These are phyloP conservation scores for Thraustochytrium sp. DNA, from an alignment of 352 stramenopile species.

Conservation along the genomic window DNA sequence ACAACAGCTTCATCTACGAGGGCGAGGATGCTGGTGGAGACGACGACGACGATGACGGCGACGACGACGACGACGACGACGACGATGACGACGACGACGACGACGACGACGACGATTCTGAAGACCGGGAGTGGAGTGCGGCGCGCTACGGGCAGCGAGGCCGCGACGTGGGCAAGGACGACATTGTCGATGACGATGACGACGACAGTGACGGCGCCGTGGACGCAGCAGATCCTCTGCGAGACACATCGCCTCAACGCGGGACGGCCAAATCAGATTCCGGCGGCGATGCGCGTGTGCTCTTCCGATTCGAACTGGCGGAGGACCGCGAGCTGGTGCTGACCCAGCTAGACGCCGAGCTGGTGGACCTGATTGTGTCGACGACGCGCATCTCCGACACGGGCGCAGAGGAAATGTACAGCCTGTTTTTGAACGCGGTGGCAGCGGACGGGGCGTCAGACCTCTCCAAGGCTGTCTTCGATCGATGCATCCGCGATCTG, in stretches of 20 bases:
- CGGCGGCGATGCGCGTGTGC: not conserved
- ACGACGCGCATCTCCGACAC: conserved; percentile 2
- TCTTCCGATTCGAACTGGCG: not conserved
- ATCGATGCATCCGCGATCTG: conserved; percentile 9
- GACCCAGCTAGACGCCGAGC: not conserved
- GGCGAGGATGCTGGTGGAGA: not conserved
- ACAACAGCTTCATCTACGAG: conserved; percentile 51
- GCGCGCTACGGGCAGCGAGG: too few relatives aligned
- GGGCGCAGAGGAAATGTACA: not conserved
- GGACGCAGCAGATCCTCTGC: not conserved
- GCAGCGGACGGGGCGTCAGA: not conserved
- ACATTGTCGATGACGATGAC: not conserved
- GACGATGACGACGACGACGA: not conserved
- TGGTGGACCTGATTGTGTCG: conserved; percentile 21
- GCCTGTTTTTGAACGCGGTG: not conserved
- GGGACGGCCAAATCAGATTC: not conserved
- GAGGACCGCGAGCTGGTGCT: conserved; percentile 5
- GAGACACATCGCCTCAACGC: not conserved
- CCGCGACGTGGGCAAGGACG: not conserved
- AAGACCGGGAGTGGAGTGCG: too few relatives aligned
- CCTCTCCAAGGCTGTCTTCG: not conserved
- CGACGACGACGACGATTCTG: conserved; percentile 6
- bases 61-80: not conserved
- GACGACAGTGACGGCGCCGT: not conserved
- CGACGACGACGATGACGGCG: not conserved